Base-by-base conservation (phyloP, 495 filamentous ascomycete genomes). In the Glutinoglossum americanum region DNA sequence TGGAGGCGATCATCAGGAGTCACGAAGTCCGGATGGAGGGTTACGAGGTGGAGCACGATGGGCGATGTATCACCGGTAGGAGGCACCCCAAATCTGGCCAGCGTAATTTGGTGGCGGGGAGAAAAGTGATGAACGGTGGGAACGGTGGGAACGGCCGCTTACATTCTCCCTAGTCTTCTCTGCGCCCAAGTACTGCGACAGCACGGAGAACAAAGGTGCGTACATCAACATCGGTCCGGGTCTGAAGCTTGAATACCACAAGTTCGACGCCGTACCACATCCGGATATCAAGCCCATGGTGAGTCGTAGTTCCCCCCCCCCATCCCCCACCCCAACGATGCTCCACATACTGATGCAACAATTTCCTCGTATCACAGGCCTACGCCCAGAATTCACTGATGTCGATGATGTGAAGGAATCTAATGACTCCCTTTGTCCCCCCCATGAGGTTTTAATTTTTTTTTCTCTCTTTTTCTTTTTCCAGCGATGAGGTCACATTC, bases 11-110 rank as follows among this genome's bases (percentile, higher is more conserved):
- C 60, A 99, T 99, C 62, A 83, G 92, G 51, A 94, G 87, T 61
- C 92, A 99, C 68, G 92, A 99, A 69, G 93, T 99, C 32, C 80
- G 92, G 55, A 97, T 96, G 92, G 87, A 84, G 53, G 92, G 92
- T 1, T 99, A 97, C 62, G 89, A 96, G 69, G 89, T 94, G 62
- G 92, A 99, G 74, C 92, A 99, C 66, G 85, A 92, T 64, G 92
- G 92, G 60, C 81, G 79, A 59, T 99, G 93, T 67, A 94, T 99
- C 60, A 99, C 92, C n/a, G 81, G 81, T 83, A 73, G 62, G 70
- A 62, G 32, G 30, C 49, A n/a, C 23, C 26, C 30, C n/a, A n/a
- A n/a, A n/a, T n/a, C n/a, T n/a, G n/a, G n/a, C n/a, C n/a, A n/a
- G n/a, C n/a, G n/a, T n/a, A n/a, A n/a, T n/a, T n/a, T n/a, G n/a